phyloP scores from a whole-genome alignment of 75 land plant species.

The Pseudotsuga menziesii region DNA sequence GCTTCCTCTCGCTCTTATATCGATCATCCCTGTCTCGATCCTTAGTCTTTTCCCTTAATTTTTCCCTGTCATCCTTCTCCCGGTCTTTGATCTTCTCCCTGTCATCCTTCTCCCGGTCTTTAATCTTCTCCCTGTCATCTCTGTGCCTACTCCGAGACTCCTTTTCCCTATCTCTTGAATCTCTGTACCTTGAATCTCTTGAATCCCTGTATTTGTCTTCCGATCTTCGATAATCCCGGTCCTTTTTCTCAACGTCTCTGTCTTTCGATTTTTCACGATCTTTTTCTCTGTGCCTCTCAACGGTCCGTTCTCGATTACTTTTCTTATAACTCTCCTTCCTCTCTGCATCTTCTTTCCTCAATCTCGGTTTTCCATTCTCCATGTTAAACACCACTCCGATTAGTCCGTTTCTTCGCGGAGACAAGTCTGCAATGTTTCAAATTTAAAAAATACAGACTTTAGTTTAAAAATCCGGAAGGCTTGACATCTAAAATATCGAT shows the following conservation, averaged over 20 bases:
- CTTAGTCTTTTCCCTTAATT: neutral
- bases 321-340: neutral
- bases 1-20: neutral
- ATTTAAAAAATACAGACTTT: no score
- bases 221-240: conserved; percentile 1
- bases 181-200: conserved; percentile 1
- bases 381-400: neutral
- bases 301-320: conserved; percentile 31
- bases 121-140: neutral
- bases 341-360: conserved; percentile 24
- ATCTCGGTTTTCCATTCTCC: conserved; percentile 25
- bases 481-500: no score
- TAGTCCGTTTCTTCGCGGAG: neutral
- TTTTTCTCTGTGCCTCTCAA: conserved; percentile 9
- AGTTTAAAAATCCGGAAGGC: no score
- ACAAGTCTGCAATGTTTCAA: no score
- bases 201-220: neutral
- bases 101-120: neutral
- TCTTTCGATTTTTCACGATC: conserved; percentile 11
- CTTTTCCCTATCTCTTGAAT: conserved; percentile 1
- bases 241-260: conserved; percentile 15
- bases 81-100: neutral
- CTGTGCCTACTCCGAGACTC: conserved; percentile 22
- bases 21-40: conserved; percentile 13
- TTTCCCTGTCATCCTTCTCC: neutral